Percentiles rank a stretch among this genome's conserved stretches.
These are phyloP conservation scores for Scopulariopsis brevicaulis DNA, from an alignment of 2,329 filamentous ascomycete species.

Conservation along the genomic window DNA sequence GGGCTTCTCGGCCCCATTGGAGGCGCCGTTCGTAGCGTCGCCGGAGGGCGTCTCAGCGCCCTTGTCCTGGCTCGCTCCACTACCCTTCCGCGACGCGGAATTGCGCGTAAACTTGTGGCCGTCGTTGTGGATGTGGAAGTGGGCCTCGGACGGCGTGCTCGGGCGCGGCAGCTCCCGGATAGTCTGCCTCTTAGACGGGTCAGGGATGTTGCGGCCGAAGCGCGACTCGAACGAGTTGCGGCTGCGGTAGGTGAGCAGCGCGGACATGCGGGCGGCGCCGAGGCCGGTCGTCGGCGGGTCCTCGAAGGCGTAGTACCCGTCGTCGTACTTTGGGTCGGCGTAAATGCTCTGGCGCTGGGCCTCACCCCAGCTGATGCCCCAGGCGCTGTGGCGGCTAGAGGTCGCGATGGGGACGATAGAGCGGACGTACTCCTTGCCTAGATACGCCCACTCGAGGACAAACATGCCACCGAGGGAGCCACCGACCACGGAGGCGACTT, in stretches of 20 bases:
- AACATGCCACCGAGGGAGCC: slow-evolving; percentile 86
- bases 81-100: slow-evolving; percentile 34
- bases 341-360: slow-evolving; percentile 90
- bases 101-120: slow-evolving; percentile 55
- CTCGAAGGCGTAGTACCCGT: slow-evolving; percentile 83
- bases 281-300: slow-evolving; percentile 81
- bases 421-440: slow-evolving; percentile 75
- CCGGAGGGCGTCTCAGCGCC: slow-evolving; percentile 9
- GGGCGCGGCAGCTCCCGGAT: slow-evolving; percentile 59
- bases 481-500: slow-evolving; percentile 69
- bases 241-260: slow-evolving; percentile 88
- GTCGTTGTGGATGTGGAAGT: slow-evolving; percentile 76
- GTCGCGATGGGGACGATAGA: slow-evolving; percentile 76
- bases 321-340: slow-evolving; percentile 95
- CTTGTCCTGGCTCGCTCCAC: slow-evolving; percentile 21
- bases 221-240: slow-evolving; percentile 94
- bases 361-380: slow-evolving; percentile 87
- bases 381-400: slow-evolving; percentile 74
- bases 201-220: slow-evolving; percentile 86
- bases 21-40: slow-evolving; percentile 10
- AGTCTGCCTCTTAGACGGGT: slow-evolving; percentile 71
- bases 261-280: slow-evolving; percentile 92
- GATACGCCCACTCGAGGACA: slow-evolving; percentile 84
- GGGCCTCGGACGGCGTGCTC: slow-evolving; percentile 54
- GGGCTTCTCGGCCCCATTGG: slow-evolving; percentile 12